These are phyloP conservation scores for Neurospora cerealis DNA, from an alignment of 495 filamentous ascomycete genomes.

Conservation along the genomic window DNA sequence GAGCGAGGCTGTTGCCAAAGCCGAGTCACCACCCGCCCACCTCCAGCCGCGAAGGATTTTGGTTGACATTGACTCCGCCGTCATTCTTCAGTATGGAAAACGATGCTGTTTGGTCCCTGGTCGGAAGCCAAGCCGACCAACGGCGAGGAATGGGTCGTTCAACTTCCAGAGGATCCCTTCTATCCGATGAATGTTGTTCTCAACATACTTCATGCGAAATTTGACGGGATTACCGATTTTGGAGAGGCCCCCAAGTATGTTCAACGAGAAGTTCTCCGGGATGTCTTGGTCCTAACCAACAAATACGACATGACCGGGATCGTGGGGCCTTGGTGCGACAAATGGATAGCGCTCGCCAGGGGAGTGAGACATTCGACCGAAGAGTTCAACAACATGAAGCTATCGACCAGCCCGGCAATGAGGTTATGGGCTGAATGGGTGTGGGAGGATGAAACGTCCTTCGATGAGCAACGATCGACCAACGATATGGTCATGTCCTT, in stretches of 20 bases:
- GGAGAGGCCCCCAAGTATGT: neutral
- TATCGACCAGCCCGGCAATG: no score
- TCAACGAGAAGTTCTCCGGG: slow-evolving; percentile 7
- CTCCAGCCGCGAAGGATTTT: neutral
- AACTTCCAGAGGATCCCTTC: slow-evolving; percentile 18
- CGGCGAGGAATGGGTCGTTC: slow-evolving; percentile 9
- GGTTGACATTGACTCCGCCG: no score
- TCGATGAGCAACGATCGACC: neutral
- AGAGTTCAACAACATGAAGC: no score
- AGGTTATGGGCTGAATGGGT: no score
- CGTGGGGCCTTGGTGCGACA: slow-evolving; percentile 12
- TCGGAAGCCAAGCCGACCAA: slow-evolving; percentile 14
- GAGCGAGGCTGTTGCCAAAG: neutral
- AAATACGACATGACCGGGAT: slow-evolving; percentile 19
- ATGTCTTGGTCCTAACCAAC: slow-evolving; percentile 16
- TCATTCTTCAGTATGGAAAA: slow-evolving; percentile 18
- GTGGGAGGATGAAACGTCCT: neutral
- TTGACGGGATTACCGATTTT: neutral
- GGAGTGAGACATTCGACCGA: no score
- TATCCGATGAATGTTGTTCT: neutral
- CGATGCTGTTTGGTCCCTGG: slow-evolving; percentile 19
- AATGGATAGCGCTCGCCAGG: slow-evolving; percentile 4
- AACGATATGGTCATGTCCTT: neutral
- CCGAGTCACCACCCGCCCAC: neutral
- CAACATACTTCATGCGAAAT: slow-evolving; percentile 16